Percentiles rank a stretch among this genome's conserved stretches.
phyloP scores from a whole-genome alignment of 495 filamentous ascomycete genomes.

The Pseudoneurospora amorphoporcata region DNA sequence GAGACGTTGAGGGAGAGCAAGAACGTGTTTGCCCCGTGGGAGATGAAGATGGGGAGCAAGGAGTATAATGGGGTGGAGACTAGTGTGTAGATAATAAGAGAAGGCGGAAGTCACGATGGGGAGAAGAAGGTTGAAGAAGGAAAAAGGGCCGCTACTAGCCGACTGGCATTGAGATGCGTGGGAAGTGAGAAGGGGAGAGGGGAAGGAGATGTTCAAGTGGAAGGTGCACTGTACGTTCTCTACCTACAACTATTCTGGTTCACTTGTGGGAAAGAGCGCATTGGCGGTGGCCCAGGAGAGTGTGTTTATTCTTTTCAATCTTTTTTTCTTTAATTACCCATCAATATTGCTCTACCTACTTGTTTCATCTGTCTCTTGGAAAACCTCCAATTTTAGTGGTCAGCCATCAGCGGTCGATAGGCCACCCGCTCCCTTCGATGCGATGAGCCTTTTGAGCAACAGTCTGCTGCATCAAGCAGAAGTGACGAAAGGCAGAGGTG shows the following conservation, averaged over 20 bases:
- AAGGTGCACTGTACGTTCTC: not conserved
- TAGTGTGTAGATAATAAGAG: not conserved
- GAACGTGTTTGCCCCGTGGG: constrained; percentile 32
- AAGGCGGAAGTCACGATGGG: not conserved
- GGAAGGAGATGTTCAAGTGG: not conserved
- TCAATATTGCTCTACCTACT: too few species aligned
- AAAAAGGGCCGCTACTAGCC: not conserved
- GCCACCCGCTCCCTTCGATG: not conserved
- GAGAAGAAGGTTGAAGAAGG: not conserved
- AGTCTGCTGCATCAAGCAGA: not conserved
- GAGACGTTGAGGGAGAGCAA: constrained; percentile 11
- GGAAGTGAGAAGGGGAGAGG: not conserved
- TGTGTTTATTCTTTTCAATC: not conserved
- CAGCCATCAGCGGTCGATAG: not conserved
- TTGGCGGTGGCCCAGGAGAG: too few species aligned
- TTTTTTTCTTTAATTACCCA: too few species aligned
- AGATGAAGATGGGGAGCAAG: constrained; percentile 15
- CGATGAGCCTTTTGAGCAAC: not conserved
- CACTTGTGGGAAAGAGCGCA: not conserved
- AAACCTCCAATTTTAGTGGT: not conserved
- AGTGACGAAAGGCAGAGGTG: not conserved
- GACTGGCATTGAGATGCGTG: not conserved
- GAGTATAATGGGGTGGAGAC: constrained; percentile 24
- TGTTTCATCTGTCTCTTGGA: not conserved
- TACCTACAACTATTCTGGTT: too few species aligned